Conservation (phyloP, 768 basidiomycete genomes). For the Kondoa subrosea region DNA sequence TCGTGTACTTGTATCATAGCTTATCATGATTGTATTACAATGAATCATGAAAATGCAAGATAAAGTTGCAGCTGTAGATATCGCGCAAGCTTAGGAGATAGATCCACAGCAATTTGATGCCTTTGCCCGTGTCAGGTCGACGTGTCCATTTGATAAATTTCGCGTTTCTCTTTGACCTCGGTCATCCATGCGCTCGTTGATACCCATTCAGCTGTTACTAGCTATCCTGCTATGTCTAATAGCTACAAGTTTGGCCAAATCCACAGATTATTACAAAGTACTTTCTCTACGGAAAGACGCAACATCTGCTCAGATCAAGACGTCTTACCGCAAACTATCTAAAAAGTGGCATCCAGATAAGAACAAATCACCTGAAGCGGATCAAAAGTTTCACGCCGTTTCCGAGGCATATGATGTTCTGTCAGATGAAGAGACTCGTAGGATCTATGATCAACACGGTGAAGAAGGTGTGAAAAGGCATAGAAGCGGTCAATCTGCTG, state of each 20-base stretch:
- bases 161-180: not conserved
- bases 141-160: not conserved
- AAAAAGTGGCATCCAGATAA: slow-evolving; percentile 81
- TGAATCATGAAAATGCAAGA: no score
- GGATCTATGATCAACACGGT: slow-evolving; percentile 85
- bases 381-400: slow-evolving; percentile 29
- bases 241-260: not conserved
- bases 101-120: no score
- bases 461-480: slow-evolving; percentile 87
- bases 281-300: slow-evolving; percentile 25
- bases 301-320: slow-evolving; percentile 18
- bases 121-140: no score
- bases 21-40: no score
- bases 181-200: no score
- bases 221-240: not conserved
- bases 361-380: slow-evolving; percentile 49
- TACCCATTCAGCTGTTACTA: not conserved
- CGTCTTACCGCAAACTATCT: slow-evolving; percentile 50
- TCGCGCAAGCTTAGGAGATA: no score
- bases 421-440: slow-evolving; percentile 73
- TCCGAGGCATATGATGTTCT: slow-evolving; percentile 91
- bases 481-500: slow-evolving; percentile 47
- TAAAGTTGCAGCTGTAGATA: no score
- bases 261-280: slow-evolving; percentile 26
- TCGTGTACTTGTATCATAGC: no score